These are phyloP conservation scores for Pyrenochaeta sp. DNA, from an alignment of 2,329 filamentous ascomycete species.

Conservation along the genomic window DNA sequence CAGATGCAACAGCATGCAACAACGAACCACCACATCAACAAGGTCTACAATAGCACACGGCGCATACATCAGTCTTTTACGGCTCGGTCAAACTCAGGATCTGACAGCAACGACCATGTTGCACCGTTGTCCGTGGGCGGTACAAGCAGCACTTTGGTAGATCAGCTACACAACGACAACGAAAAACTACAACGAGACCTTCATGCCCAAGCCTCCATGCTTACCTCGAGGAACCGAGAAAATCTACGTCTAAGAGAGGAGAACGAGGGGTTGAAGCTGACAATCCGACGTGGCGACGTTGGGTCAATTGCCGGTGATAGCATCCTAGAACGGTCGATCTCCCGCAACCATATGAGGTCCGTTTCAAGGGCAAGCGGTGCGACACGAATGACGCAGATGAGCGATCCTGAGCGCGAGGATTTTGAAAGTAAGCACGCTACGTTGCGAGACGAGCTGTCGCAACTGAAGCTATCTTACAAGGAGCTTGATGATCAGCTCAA, in stretches of 20 bases:
- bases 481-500: conserved; percentile 85
- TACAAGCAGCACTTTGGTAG: conserved; percentile 76
- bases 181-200: conserved; percentile 91
- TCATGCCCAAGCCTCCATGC: conserved; percentile 95
- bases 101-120: conserved; percentile 50
- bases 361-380: conserved; percentile 73
- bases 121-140: conserved; percentile 35
- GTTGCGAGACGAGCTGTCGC: conserved; percentile 84
- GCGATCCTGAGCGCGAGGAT: conserved; percentile 76
- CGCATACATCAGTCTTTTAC: conserved; percentile 51
- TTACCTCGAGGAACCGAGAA: conserved; percentile 93
- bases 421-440: conserved; percentile 84
- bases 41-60: conserved; percentile 49
- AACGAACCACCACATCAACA: conserved; percentile 48
- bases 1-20: conserved; percentile 44
- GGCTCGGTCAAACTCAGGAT: conserved; percentile 49
- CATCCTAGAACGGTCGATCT: conserved; percentile 92
- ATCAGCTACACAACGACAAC: conserved; percentile 90
- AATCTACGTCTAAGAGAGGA: conserved; percentile 95
- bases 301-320: conserved; percentile 78
- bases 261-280: conserved; percentile 94
- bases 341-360: conserved; percentile 78
- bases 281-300: conserved; percentile 74
- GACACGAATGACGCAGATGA: conserved; percentile 68
- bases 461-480: conserved; percentile 87